Base-by-base conservation (phyloP, 306 rosid genomes). In the Dryas alaskensis region DNA sequence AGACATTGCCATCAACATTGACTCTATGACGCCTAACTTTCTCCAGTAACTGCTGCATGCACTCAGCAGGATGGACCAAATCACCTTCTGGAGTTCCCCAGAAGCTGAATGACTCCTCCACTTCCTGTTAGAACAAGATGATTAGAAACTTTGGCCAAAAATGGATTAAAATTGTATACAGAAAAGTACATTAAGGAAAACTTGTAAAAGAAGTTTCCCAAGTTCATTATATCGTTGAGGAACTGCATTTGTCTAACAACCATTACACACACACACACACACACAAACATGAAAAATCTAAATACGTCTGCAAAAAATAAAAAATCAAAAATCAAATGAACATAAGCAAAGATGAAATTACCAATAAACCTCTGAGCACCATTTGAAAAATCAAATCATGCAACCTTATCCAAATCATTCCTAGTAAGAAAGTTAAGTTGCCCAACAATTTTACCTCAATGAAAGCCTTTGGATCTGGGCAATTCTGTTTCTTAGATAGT, bases 41-140 rank as follows among this genome's bases (percentile, higher is more conserved):
- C 92, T 94, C 98, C 47, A 94, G 97, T 84, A 94, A 79, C 83
- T 94, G 95, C 88, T 94, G 92, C 92, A 94, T 92, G 81, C 97
- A 92, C 74, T 94, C 99, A 6, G 97, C 97, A 45, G 99, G 99
- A 82, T 94, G 97, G 69, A 94, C 91, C 53, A 92, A 51, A 70
- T 94, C 99, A 78, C 96, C 99, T 82, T 92, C 99, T 8, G 97
- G 86, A 64, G 99, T 94, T 53, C 96, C 97, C 99, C 99, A 94
- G 81, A 94, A 94, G 37, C 83, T 52, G 52, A 94, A 94, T 2
- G 96, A 63, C 63, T 79, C 83, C 19, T 89, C 92, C 81, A 94
- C 95, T 88, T 94, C 99, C 99, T 94, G 89, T 73, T 51, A 68
- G 67, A 76, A 81, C 73, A 74, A 71, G 17, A 67, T 42, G 62